Conservation (phyloP, 768 basidiomycete genomes). For the Fistulinella prunicolor region DNA sequence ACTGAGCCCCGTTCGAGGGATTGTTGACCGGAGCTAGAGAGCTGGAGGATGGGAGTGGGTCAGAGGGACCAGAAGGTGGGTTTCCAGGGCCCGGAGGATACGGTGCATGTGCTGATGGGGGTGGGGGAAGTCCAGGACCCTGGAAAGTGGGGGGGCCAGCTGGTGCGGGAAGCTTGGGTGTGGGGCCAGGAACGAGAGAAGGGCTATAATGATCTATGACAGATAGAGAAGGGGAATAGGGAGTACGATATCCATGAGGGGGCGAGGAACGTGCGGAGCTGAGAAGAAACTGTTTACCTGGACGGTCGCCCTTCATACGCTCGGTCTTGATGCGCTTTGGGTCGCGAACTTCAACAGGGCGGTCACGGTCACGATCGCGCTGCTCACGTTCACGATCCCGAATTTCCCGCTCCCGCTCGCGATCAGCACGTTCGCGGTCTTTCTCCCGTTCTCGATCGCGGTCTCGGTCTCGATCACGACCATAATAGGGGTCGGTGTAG, state of each 20-base stretch:
- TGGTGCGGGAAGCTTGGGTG: slow-evolving; percentile 35
- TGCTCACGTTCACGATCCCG: slow-evolving; percentile 36
- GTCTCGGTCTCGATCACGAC: slow-evolving; percentile 36
- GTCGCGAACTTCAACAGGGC: slow-evolving; percentile 49
- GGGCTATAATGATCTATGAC: slow-evolving; percentile 35
- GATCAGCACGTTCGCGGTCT: slow-evolving; percentile 38
- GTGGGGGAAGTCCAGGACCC: slow-evolving; percentile 37
- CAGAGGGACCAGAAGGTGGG: slow-evolving; percentile 29
- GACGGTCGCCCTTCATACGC: slow-evolving; percentile 43
- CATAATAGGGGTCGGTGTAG: slow-evolving; percentile 39
- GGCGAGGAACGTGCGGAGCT: slow-evolving; percentile 28
- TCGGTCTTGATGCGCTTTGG: slow-evolving; percentile 60
- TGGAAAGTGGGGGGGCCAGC: slow-evolving; percentile 32
- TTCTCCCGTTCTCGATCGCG: slow-evolving; percentile 42
- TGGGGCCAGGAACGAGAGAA: slow-evolving; percentile 37
- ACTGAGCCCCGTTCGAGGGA: slow-evolving; percentile 30
- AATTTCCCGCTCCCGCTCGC: slow-evolving; percentile 39
- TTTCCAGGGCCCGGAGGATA: slow-evolving; percentile 33
- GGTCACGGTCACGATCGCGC: slow-evolving; percentile 46
- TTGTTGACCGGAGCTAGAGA: slow-evolving; percentile 26
- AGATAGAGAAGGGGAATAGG: slow-evolving; percentile 25
- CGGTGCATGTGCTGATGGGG: slow-evolving; percentile 30
- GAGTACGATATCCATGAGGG: slow-evolving; percentile 31
- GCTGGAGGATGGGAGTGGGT: slow-evolving; percentile 23
- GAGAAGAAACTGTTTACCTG: slow-evolving; percentile 35